These are phyloP conservation scores for Mortierella sp. DNA, from an alignment of 371 early-diverging fungal species.

Conservation along the genomic window DNA sequence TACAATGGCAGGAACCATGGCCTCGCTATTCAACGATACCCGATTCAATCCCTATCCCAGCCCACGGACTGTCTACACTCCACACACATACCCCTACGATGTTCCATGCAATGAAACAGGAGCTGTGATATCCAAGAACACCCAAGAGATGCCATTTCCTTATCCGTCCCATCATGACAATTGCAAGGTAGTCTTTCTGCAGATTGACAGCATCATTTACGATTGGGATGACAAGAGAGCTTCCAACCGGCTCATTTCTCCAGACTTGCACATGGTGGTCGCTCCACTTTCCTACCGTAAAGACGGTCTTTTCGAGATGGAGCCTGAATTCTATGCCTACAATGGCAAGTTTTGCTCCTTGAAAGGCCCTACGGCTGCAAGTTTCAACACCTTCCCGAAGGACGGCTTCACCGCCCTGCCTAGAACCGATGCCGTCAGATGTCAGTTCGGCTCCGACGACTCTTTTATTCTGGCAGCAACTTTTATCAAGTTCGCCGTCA, in stretches of 20 bases:
- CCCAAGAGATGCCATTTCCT: not conserved
- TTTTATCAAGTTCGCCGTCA: conserved; percentile 9
- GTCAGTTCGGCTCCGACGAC: conserved; percentile 2
- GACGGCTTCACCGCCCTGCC: not conserved
- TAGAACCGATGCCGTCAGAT: not conserved
- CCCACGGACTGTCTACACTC: conserved; percentile 1
- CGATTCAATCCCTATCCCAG: not conserved
- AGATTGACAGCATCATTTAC: no score
- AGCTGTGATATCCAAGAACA: not conserved
- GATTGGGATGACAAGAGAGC: not conserved
- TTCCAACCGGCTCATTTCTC: not conserved
- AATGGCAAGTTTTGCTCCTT: not conserved
- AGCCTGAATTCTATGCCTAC: not conserved
- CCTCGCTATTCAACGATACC: conserved; percentile 1
- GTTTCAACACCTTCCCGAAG: not conserved
- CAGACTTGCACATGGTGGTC: not conserved
- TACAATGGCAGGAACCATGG: conserved; percentile 6
- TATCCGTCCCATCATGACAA: not conserved
- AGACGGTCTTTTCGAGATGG: not conserved
- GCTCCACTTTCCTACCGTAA: not conserved
- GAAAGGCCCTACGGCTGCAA: fast-evolving
- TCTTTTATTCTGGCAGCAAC: conserved; percentile 8
- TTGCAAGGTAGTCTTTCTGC: not conserved
- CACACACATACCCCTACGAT: conserved; percentile 7
- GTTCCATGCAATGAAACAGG: not conserved